These are phyloP conservation scores for Boletus sp. DNA, from an alignment of 1,284 basidiomycete genomes.

Conservation along the genomic window DNA sequence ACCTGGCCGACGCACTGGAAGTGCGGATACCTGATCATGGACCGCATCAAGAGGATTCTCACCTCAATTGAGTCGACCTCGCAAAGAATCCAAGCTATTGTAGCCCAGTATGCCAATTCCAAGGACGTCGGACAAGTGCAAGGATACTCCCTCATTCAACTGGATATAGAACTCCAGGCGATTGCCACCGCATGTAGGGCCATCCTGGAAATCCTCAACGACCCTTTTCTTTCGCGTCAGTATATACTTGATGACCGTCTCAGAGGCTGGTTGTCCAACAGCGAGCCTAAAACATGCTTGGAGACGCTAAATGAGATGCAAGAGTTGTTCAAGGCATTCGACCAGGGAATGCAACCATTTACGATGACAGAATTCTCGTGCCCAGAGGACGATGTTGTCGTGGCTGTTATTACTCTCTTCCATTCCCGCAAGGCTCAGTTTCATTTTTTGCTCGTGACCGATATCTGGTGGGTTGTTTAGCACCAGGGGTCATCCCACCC, in stretches of 20 bases:
- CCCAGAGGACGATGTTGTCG: not conserved
- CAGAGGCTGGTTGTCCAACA: not conserved
- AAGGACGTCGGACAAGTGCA: not conserved
- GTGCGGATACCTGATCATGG: not conserved
- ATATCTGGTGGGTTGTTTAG: not conserved
- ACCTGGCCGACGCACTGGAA: no score
- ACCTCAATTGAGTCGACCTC: not conserved
- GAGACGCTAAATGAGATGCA: not conserved
- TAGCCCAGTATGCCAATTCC: not conserved
- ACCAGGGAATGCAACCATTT: not conserved
- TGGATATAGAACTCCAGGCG: not conserved
- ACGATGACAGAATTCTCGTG: not conserved
- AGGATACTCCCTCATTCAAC: not conserved
- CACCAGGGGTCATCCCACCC: not conserved
- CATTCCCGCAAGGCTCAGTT: not conserved
- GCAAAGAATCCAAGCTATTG: not conserved
- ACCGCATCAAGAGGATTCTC: not conserved
- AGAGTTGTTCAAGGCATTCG: not conserved
- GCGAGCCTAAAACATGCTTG: not conserved
- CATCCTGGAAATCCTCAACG: not conserved
- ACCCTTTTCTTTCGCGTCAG: not conserved
- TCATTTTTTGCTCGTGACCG: not conserved
- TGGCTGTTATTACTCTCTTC: not conserved
- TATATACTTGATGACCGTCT: not conserved
- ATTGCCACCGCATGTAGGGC: not conserved